A percentile compares a stretch with the other conserved stretches of the same genome.
Evolutionary conservation across 352 stramenopile genomes (phyloP).

Genomic region (Elongisporangium prolatum): DNA sequence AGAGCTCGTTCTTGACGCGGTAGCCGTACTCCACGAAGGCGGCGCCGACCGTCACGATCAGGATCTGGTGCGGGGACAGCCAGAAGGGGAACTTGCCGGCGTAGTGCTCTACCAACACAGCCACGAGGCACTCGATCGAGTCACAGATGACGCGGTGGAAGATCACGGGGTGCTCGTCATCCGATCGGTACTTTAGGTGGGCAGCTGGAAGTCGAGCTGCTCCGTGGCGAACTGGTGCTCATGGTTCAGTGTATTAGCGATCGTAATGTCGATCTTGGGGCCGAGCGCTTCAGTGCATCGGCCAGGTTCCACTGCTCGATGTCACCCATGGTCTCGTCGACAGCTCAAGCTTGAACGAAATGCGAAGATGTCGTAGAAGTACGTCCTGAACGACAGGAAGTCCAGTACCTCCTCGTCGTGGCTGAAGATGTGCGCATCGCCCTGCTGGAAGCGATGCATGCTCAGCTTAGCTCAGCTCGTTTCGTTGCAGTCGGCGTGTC

Average conservation of each 20-base stretch:
- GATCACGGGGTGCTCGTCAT: slow-evolving; percentile 93
- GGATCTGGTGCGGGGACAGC: slow-evolving; percentile 84
- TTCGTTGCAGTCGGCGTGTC: too few relatives aligned
- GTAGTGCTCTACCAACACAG: slow-evolving; percentile 96
- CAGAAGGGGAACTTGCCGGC: slow-evolving; percentile 96
- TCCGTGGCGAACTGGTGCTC: slow-evolving; percentile 97
- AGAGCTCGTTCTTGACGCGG: too few relatives aligned
- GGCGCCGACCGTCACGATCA: slow-evolving; percentile 53
- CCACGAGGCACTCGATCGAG: slow-evolving; percentile 98
- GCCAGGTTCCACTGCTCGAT: slow-evolving; percentile 93
- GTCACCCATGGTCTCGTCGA: slow-evolving; percentile 94
- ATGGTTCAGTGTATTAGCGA: slow-evolving; percentile 94
- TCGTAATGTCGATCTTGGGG: slow-evolving; percentile 98
- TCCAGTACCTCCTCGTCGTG: slow-evolving; percentile 93
- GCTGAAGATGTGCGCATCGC: slow-evolving; percentile 99
- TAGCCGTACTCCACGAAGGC: slow-evolving; percentile 68
- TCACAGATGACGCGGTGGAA: slow-evolving; percentile 96
- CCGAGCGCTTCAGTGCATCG: slow-evolving; percentile 78
- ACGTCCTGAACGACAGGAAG: slow-evolving; percentile 94
- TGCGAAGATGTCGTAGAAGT: slow-evolving; percentile 93
- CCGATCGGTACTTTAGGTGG: slow-evolving; percentile 89
- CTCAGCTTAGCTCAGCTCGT: too few relatives aligned
- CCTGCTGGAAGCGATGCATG: slow-evolving; percentile 97
- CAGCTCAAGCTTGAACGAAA: slow-evolving; percentile 91
- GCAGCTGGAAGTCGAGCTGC: slow-evolving; percentile 98